Conservation (phyloP, 306 rosid genomes). For the Alnus glutinosa region DNA sequence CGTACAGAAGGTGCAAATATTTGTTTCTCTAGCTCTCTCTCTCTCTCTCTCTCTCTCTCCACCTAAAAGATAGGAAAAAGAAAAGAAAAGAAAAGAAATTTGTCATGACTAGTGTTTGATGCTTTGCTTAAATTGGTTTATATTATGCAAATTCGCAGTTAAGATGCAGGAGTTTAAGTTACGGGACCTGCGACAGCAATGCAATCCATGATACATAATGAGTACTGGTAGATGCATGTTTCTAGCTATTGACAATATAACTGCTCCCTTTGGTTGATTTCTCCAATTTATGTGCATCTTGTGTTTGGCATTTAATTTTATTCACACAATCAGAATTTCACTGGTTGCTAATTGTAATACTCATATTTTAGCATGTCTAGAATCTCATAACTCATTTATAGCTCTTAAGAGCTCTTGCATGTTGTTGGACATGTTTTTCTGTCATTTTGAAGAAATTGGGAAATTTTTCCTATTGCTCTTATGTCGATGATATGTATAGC, state of each 20-base stretch:
- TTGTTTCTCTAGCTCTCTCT: slow-evolving; percentile 13
- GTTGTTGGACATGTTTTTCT: neutral
- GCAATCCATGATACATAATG: slow-evolving; percentile 18
- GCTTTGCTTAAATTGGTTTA: neutral
- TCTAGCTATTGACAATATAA: neutral
- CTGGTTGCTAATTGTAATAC: neutral
- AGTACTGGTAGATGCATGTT: neutral
- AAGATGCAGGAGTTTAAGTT: slow-evolving; percentile 44
- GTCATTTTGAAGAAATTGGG: neutral
- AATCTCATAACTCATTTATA: neutral
- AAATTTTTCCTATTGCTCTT: neutral
- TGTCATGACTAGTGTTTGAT: neutral
- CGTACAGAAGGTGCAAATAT: slow-evolving; percentile 41
- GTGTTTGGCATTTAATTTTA: neutral
- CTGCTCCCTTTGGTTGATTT: slow-evolving; percentile 11
- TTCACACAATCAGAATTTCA: neutral
- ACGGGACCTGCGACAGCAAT: slow-evolving; percentile 30
- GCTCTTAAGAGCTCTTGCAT: neutral
- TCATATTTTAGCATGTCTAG: neutral
- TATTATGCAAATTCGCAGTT: slow-evolving; percentile 37
- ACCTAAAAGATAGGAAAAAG: neutral
- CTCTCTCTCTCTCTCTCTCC: neutral
- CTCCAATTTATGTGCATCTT: neutral
- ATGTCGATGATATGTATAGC: no score
- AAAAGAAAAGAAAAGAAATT: neutral